Evolutionary conservation across 2,329 filamentous ascomycete species (phyloP).

Genomic region (Colletotrichum sp.): DNA sequence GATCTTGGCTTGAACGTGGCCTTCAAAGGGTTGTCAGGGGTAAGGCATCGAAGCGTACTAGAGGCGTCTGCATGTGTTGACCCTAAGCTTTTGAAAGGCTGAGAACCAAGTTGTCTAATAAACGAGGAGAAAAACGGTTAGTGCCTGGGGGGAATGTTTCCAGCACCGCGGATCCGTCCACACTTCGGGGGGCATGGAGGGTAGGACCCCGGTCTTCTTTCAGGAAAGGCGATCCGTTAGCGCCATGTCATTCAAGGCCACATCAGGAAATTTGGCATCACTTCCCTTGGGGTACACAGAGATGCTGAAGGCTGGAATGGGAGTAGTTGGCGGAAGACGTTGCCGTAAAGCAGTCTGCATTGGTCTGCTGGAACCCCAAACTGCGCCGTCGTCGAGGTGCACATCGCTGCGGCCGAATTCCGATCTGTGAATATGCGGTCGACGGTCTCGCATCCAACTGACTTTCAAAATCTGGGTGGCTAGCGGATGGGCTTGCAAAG

Average conservation of each 20-base stretch:
- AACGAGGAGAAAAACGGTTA: background rate
- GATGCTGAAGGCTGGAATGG: background rate
- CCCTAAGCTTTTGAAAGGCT: background rate
- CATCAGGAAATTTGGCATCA: background rate
- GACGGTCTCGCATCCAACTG: background rate
- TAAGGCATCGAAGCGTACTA: background rate
- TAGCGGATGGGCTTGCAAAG: background rate
- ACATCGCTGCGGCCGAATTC: background rate
- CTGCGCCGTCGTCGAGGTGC: background rate
- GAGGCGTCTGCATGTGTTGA: background rate
- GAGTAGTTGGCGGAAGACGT: background rate
- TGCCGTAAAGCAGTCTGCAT: background rate
- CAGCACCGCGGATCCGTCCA: constrained; percentile 6
- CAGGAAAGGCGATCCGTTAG: constrained; percentile 13
- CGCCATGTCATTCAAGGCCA: background rate
- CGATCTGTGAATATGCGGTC: background rate
- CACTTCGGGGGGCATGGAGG: background rate
- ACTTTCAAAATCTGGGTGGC: background rate
- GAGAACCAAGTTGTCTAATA: background rate
- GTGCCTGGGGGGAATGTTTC: background rate
- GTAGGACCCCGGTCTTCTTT: constrained; percentile 2
- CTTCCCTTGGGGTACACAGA: background rate
- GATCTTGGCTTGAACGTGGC: background rate
- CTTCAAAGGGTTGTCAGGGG: background rate
- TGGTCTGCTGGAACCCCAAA: background rate